phyloP scores from a whole-genome alignment of 2,329 filamentous ascomycete genomes.

The Diaporthe sp. region DNA sequence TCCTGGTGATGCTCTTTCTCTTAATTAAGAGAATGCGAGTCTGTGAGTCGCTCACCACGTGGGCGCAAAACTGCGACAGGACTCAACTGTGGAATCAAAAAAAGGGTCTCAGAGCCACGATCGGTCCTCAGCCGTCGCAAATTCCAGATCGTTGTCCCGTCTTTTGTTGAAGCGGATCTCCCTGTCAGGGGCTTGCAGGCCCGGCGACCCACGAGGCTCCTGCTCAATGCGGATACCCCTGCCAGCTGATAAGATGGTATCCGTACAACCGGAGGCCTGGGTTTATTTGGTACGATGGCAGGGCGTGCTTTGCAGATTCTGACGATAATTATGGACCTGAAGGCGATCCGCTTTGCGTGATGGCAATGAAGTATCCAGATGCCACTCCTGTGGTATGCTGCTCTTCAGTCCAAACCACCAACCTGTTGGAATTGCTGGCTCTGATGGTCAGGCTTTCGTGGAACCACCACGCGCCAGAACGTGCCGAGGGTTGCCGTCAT shows the following conservation, averaged over 20 bases:
- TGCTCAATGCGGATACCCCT: neutral
- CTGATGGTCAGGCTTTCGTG: neutral
- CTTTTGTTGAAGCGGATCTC: constrained; percentile 15
- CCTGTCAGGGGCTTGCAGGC: constrained; percentile 29
- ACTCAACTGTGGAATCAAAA: constrained; percentile 4
- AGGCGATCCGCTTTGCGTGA: neutral
- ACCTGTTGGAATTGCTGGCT: neutral
- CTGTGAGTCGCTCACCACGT: constrained; percentile 21
- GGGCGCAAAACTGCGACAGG: constrained; percentile 25
- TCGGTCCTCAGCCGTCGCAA: neutral
- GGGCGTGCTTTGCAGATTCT: neutral
- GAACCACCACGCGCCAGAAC: neutral
- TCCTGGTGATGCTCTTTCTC: constrained; percentile 11
- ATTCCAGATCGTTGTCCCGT: constrained; percentile 4
- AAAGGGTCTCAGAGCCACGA: constrained; percentile 11
- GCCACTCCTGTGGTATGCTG: neutral
- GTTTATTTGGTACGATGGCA: neutral
- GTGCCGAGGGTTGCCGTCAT: neutral
- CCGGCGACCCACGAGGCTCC: neutral
- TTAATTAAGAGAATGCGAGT: neutral
- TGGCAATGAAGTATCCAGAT: neutral
- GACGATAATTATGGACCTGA: neutral
- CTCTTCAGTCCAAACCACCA: neutral
- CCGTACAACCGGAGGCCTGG: neutral
- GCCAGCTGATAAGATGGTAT: constrained; percentile 16